These are phyloP conservation scores for Acacia pycnantha DNA, from an alignment of 331 rosid genomes.

Conservation along the genomic window DNA sequence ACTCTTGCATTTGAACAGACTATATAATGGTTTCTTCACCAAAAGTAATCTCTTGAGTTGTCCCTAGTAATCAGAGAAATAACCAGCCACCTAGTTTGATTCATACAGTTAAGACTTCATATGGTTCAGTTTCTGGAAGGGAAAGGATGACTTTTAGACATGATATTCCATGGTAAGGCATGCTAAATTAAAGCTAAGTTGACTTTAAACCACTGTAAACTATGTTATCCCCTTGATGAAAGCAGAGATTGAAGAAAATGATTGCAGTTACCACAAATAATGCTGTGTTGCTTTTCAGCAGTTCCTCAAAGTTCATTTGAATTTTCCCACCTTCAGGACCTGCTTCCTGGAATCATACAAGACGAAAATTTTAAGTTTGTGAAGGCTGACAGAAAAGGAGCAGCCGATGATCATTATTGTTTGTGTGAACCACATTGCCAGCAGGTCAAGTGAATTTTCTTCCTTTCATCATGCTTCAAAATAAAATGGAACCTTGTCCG, in stretches of 20 bases:
- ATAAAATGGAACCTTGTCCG: constrained; percentile 1
- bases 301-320: constrained; percentile 91
- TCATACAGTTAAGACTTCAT: neutral
- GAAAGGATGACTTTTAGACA: neutral
- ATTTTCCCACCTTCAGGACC: constrained; percentile 92
- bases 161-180: neutral
- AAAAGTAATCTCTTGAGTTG: constrained; percentile 20
- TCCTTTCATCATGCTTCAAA: constrained; percentile 14
- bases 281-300: constrained; percentile 91
- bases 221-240: neutral
- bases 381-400: constrained; percentile 5
- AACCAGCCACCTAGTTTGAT: neutral
- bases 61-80: neutral
- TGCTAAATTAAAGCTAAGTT: neutral
- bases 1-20: neutral
- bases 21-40: neutral
- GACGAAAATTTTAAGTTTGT: constrained; percentile 16
- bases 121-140: constrained; percentile 11
- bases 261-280: constrained; percentile 78
- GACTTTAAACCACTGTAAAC: neutral
- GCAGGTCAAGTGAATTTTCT: neutral
- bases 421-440: constrained; percentile 14
- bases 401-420: neutral
- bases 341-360: constrained; percentile 74
- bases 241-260: constrained; percentile 19